Evolutionary conservation across 1,284 basidiomycete genomes (phyloP).

Genomic region (Puccinia novopanici): DNA sequence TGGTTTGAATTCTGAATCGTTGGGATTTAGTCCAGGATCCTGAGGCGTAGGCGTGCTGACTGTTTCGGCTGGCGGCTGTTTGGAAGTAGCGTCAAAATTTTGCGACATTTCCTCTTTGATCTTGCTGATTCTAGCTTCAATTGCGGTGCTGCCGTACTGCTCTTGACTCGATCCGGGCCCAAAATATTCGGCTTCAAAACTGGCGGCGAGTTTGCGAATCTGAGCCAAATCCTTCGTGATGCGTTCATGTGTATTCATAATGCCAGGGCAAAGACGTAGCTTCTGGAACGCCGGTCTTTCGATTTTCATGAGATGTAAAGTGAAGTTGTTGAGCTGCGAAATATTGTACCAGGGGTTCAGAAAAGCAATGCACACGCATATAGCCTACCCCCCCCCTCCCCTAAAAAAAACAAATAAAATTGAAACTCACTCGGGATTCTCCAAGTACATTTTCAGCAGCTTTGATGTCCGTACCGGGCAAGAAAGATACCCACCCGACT

Average conservation of each 20-base stretch:
- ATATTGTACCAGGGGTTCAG: background rate
- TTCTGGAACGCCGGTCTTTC: slow-evolving; percentile 74
- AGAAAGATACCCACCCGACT: slow-evolving; percentile 84
- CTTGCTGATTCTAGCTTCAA: slow-evolving; percentile 58
- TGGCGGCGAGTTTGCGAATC: slow-evolving; percentile 69
- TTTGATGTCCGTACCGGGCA: slow-evolving; percentile 76
- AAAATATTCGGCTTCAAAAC: slow-evolving; percentile 71
- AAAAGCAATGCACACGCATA: background rate
- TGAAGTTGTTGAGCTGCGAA: slow-evolving; percentile 82
- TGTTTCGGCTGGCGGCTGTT: slow-evolving; percentile 65
- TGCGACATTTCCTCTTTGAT: slow-evolving; percentile 63
- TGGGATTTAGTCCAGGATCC: background rate
- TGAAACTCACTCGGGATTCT: slow-evolving; percentile 72
- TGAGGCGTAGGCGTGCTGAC: background rate
- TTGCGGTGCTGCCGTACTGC: slow-evolving; percentile 53
- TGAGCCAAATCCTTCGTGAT: slow-evolving; percentile 75
- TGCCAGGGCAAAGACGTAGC: slow-evolving; percentile 75
- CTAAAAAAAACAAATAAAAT: background rate
- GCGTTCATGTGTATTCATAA: slow-evolving; percentile 74
- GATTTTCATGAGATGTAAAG: slow-evolving; percentile 81
- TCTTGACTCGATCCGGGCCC: slow-evolving; percentile 55
- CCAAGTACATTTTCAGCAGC: slow-evolving; percentile 71
- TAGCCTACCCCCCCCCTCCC: background rate
- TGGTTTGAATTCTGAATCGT: slow-evolving; percentile 19
- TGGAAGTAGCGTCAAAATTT: slow-evolving; percentile 60